phyloP scores from a whole-genome alignment of 257 asterid genomes.

The Galeopsis tetrahit region DNA sequence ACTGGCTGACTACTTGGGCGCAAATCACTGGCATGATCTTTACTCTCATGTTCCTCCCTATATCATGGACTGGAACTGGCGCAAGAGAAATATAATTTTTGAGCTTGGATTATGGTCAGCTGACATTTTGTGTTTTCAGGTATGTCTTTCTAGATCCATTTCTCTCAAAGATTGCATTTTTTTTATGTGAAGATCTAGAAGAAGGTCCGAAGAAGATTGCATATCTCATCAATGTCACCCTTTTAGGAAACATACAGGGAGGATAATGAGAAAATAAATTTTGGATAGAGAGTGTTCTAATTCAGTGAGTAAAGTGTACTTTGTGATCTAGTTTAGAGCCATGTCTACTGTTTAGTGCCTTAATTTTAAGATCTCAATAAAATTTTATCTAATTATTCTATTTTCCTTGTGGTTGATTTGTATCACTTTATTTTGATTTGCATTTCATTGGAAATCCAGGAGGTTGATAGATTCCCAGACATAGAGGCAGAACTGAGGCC shows the following conservation, averaged over 20 bases:
- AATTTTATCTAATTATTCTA: background rate
- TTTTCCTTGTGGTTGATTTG: background rate
- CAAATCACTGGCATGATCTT: slow-evolving; percentile 68
- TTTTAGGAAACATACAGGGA: slow-evolving; percentile 12
- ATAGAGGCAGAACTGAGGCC: slow-evolving; percentile 68
- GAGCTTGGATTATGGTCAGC: slow-evolving; percentile 99
- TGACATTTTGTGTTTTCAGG: slow-evolving; percentile 95
- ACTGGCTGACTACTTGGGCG: slow-evolving; percentile 84
- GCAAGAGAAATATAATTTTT: slow-evolving; percentile 72
- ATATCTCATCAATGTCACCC: slow-evolving; percentile 6
- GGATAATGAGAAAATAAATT: background rate
- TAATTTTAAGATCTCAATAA: background rate
- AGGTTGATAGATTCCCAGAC: slow-evolving; percentile 93
- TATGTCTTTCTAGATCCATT: slow-evolving; percentile 33
- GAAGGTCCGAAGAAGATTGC: slow-evolving; percentile 4
- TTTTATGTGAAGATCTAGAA: slow-evolving; percentile 12
- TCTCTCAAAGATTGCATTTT: slow-evolving; percentile 11
- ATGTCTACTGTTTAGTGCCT: background rate
- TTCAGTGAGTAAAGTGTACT: background rate
- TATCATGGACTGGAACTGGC: slow-evolving; percentile 92
- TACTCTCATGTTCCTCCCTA: slow-evolving; percentile 78
- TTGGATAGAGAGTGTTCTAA: background rate
- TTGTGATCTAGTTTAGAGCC: background rate
- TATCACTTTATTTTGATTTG: slow-evolving; percentile 24
- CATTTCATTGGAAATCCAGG: slow-evolving; percentile 56